phyloP scores from a whole-genome alignment of 106 monocot species.

The Allium fistulosum region DNA sequence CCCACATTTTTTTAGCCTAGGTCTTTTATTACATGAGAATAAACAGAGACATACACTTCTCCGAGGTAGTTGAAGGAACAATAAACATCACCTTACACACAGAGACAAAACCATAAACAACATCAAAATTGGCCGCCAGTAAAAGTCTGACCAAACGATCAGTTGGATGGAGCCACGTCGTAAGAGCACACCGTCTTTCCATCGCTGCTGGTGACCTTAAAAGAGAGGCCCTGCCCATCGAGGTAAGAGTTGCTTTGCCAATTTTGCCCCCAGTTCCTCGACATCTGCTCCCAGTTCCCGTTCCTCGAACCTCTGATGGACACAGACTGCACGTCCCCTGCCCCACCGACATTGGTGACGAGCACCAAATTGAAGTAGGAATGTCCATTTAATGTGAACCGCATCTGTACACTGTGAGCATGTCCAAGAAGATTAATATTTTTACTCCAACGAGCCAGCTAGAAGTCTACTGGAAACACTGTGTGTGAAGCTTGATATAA shows the following conservation, averaged over 20 bases:
- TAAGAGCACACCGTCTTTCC: conserved; percentile 31
- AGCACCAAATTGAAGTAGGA: not conserved
- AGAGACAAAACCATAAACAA: too few relatives aligned
- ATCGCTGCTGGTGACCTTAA: conserved; percentile 43
- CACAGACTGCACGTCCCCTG: not conserved
- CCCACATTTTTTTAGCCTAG: too few relatives aligned
- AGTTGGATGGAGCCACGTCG: conserved; percentile 37
- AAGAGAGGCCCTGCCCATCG: conserved; percentile 43
- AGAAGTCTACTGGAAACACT: too few relatives aligned
- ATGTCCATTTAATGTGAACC: not conserved
- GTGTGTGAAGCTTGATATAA: too few relatives aligned
- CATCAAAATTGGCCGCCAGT: conserved; percentile 29
- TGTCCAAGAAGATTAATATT: too few relatives aligned
- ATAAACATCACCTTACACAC: too few relatives aligned
- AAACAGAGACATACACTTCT: too few relatives aligned
- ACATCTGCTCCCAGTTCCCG: conserved; percentile 42
- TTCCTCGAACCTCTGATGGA: not conserved
- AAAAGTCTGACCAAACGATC: conserved; percentile 67
- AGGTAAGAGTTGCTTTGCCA: conserved; percentile 49
- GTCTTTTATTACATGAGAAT: too few relatives aligned
- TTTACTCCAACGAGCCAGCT: too few relatives aligned
- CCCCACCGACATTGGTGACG: not conserved
- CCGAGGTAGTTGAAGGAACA: too few relatives aligned
- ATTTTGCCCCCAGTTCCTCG: conserved; percentile 66
- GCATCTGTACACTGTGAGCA: too few relatives aligned